Evolutionary conservation across 2,329 filamentous ascomycete species (phyloP).

Genomic region (Chrysosporium queenslandicum): DNA sequence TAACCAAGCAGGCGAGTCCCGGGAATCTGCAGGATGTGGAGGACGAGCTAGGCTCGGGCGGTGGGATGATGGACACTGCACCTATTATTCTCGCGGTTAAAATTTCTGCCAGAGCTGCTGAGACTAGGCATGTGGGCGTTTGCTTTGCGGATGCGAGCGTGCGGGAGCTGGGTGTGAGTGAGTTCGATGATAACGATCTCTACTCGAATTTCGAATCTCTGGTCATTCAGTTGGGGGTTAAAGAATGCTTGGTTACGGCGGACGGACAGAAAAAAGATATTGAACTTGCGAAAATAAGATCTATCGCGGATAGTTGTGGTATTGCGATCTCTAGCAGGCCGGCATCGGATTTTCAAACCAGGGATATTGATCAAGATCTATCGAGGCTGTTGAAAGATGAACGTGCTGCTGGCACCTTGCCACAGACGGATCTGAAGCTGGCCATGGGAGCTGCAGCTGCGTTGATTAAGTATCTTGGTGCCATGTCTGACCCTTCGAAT

Average conservation of each 20-base stretch:
- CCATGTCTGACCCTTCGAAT: constrained; percentile 83
- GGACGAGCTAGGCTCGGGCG: constrained; percentile 66
- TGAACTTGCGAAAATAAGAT: constrained; percentile 74
- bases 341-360: constrained; percentile 66
- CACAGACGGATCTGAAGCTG: constrained; percentile 84
- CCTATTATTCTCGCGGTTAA: constrained; percentile 95
- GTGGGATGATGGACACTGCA: constrained; percentile 66
- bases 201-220: constrained; percentile 97
- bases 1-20: constrained; percentile 83
- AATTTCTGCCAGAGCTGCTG: constrained; percentile 73
- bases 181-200: constrained; percentile 97
- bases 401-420: constrained; percentile 61
- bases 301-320: constrained; percentile 86
- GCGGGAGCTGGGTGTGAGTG: constrained; percentile 86
- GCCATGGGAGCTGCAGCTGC: constrained; percentile 93
- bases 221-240: constrained; percentile 89
- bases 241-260: constrained; percentile 77
- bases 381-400: constrained; percentile 81
- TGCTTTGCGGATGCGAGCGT: constrained; percentile 98
- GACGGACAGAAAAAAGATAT: constrained; percentile 75
- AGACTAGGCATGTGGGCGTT: constrained; percentile 79
- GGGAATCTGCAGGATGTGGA: constrained; percentile 96
- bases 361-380: constrained; percentile 93
- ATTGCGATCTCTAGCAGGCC: constrained; percentile 78
- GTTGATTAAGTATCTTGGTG: constrained; percentile 85